These are phyloP conservation scores for Punica granatum DNA, from an alignment of 345 rosid species.

Conservation along the genomic window DNA sequence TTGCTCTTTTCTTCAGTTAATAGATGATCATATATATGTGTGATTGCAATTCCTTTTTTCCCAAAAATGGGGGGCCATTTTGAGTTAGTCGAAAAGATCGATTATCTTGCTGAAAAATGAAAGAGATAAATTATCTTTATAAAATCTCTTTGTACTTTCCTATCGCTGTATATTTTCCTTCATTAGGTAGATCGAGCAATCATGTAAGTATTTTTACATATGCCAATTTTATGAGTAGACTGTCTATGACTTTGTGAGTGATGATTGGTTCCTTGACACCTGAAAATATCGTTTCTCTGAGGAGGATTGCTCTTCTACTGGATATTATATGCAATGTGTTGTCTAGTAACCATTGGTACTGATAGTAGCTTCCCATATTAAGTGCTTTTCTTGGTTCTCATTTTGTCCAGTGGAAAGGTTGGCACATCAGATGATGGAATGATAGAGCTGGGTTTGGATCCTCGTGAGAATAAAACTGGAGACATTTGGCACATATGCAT, in stretches of 20 bases:
- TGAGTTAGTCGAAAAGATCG: not conserved
- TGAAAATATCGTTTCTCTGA: not conserved
- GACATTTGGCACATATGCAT: slow-evolving; percentile 83
- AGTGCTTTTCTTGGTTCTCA: slow-evolving; percentile 17
- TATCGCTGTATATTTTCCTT: not conserved
- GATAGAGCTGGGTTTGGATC: slow-evolving; percentile 70
- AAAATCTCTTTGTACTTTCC: not conserved
- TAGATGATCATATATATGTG: not conserved
- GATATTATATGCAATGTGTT: not conserved
- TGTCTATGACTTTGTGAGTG: not conserved
- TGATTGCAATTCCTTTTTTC: not conserved
- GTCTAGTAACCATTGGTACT: not conserved
- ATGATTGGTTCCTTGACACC: not conserved
- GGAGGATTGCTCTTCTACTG: not conserved
- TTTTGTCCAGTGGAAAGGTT: slow-evolving; percentile 17
- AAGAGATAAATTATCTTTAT: not conserved
- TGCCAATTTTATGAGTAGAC: not conserved
- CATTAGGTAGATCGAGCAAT: not conserved
- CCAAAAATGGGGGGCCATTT: not conserved
- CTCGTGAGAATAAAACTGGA: slow-evolving; percentile 65
- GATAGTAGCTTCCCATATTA: slow-evolving; percentile 6
- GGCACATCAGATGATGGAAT: slow-evolving; percentile 31
- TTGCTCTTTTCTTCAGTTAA: not conserved
- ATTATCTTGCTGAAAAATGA: not conserved
- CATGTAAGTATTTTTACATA: not conserved